phyloP scores from a whole-genome alignment of 2,329 filamentous ascomycete species.

The Cryphonectria japonica region DNA sequence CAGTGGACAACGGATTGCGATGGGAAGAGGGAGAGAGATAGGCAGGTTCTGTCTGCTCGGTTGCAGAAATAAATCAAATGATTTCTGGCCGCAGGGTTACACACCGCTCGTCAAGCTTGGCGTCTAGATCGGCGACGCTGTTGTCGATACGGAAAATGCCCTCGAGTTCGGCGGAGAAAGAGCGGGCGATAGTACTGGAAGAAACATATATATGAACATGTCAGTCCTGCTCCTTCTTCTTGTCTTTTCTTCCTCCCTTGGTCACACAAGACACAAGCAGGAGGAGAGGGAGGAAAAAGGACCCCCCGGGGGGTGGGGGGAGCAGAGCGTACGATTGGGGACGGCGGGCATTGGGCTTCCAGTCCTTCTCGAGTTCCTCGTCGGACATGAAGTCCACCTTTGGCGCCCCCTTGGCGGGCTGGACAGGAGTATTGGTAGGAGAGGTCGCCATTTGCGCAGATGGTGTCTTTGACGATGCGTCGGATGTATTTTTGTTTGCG shows the following conservation, averaged over 20 bases:
- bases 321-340: constrained; percentile 77
- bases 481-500: neutral
- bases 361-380: constrained; percentile 74
- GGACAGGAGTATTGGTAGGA: constrained; percentile 22
- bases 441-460: constrained; percentile 29
- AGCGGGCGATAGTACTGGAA: constrained; percentile 79
- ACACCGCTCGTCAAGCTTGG: constrained; percentile 82
- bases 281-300: constrained; percentile 51
- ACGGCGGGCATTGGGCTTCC: constrained; percentile 76
- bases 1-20: neutral
- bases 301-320: constrained; percentile 36
- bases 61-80: constrained; percentile 3
- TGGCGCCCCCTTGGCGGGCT: constrained; percentile 18
- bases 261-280: constrained; percentile 49
- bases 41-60: neutral
- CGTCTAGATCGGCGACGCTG: constrained; percentile 63
- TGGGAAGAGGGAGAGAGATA: neutral
- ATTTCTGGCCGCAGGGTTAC: constrained; percentile 37
- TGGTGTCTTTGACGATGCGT: constrained; percentile 5
- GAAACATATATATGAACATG: constrained; percentile 25
- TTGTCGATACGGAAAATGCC: constrained; percentile 88
- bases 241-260: neutral
- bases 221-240: constrained; percentile 22
- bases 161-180: constrained; percentile 84
- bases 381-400: constrained; percentile 50